Evolutionary conservation across 2,329 filamentous ascomycete species (phyloP).

Genomic region (Monilinia laxa): DNA sequence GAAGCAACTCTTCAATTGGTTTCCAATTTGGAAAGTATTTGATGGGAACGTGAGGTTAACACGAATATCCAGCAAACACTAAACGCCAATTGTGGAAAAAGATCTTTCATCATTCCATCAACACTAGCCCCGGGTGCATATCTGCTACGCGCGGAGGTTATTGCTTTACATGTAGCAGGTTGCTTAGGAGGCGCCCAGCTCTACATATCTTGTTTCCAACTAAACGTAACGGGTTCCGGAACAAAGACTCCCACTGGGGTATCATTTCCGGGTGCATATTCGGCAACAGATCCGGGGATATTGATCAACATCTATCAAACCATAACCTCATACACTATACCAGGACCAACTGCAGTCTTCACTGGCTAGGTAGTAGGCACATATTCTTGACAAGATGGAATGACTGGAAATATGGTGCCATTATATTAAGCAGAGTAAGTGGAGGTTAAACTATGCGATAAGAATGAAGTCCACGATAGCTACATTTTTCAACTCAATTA

Average conservation of each 20-base stretch:
- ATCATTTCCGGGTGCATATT: conserved; percentile 8
- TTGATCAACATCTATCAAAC: conserved; percentile 46
- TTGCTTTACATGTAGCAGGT: conserved; percentile 54
- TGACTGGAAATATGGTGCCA: background rate
- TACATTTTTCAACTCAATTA: background rate
- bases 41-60: background rate
- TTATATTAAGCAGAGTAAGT: background rate
- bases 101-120: conserved; percentile 50
- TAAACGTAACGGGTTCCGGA: conserved; percentile 12
- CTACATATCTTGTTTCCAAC: conserved; percentile 41
- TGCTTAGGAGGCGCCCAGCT: conserved; percentile 43
- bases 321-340: conserved; percentile 36
- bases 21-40: background rate
- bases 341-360: conserved; percentile 35
- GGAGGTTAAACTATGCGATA: background rate
- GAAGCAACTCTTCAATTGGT: background rate
- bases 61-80: conserved; percentile 29
- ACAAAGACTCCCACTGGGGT: conserved; percentile 10
- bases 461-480: background rate
- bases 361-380: conserved; percentile 13
- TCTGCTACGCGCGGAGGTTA: conserved; percentile 54
- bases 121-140: conserved; percentile 55
- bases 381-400: background rate
- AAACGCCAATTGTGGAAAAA: conserved; percentile 46
- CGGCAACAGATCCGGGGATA: conserved; percentile 47